These are phyloP conservation scores for Periconia sp. DNA, from an alignment of 2,329 filamentous ascomycete genomes.

Conservation along the genomic window DNA sequence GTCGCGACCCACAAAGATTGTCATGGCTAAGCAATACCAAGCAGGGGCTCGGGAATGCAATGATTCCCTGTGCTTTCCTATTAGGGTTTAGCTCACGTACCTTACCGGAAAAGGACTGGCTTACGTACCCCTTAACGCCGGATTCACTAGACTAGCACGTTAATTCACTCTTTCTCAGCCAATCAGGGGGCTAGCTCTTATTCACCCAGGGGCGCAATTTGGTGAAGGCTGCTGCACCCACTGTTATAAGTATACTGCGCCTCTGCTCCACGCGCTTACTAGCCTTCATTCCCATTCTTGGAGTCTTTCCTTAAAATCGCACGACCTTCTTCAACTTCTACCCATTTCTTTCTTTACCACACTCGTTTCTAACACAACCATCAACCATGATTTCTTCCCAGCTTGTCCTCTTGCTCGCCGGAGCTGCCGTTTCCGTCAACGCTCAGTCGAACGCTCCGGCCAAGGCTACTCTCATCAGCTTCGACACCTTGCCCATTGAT, in stretches of 20 bases:
- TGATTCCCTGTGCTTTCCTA: too few species aligned
- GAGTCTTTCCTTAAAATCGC: neutral
- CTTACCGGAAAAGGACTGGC: neutral
- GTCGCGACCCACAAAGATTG: too few species aligned
- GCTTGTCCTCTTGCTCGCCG: neutral
- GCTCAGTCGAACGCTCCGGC: neutral
- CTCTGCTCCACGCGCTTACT: neutral
- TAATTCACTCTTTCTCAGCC: neutral
- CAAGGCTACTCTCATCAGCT: neutral
- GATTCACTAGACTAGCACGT: neutral
- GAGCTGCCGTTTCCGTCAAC: neutral
- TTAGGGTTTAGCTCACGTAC: too few species aligned
- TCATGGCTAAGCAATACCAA: too few species aligned
- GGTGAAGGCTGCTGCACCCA: neutral
- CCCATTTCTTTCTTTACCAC: neutral
- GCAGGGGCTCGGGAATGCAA: neutral
- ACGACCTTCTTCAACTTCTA: neutral
- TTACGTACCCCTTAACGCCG: neutral
- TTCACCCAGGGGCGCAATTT: neutral
- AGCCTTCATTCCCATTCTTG: neutral
- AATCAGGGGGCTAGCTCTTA: neutral
- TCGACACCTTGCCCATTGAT: neutral
- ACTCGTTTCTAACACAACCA: neutral
- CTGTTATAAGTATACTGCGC: neutral
- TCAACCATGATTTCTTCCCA: neutral